A percentile compares a stretch with the other conserved stretches of the same genome.
These are phyloP conservation scores for Globisporangium rhizosaccharum DNA, from an alignment of 352 stramenopile species.

Conservation along the genomic window DNA sequence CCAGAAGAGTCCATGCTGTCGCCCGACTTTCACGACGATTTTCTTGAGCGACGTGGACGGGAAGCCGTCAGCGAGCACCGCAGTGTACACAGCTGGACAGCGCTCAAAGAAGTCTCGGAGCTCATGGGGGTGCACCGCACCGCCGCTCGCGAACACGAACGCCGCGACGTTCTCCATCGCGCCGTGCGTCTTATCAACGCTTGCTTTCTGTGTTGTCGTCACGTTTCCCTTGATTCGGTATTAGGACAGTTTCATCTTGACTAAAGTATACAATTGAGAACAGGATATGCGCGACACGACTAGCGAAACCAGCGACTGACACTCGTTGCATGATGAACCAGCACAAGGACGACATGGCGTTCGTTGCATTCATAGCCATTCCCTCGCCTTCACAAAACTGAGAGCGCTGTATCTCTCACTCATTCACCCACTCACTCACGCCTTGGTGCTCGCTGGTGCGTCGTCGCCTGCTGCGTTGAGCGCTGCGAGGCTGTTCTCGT, in stretches of 20 bases:
- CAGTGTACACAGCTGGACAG: not conserved
- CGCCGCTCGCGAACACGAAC: constrained; percentile 15
- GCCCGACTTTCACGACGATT: constrained; percentile 1
- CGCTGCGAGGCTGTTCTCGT: constrained; percentile 32
- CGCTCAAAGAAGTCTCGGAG: constrained; percentile 16
- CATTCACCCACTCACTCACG: not conserved
- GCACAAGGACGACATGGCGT: too few relatives aligned
- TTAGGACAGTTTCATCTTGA: too few relatives aligned
- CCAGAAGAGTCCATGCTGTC: constrained; percentile 7
- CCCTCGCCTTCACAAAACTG: too few relatives aligned
- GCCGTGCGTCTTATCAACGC: not conserved
- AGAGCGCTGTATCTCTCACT: not conserved
- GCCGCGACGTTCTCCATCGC: constrained; percentile 7
- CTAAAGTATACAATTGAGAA: too few relatives aligned
- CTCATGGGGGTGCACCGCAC: constrained; percentile 7
- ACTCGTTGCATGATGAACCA: too few relatives aligned
- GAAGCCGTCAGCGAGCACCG: not conserved
- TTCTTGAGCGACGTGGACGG: constrained; percentile 5
- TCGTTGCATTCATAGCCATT: too few relatives aligned
- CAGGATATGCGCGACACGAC: too few relatives aligned
- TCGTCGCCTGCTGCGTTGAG: constrained; percentile 37
- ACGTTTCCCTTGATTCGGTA: too few relatives aligned
- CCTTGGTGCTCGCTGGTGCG: constrained; percentile 17
- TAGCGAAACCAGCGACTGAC: too few relatives aligned
- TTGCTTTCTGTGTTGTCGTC: too few relatives aligned